Base-by-base conservation (phyloP, 2,329 filamentous ascomycete genomes). In the Whalleya microplaca region DNA sequence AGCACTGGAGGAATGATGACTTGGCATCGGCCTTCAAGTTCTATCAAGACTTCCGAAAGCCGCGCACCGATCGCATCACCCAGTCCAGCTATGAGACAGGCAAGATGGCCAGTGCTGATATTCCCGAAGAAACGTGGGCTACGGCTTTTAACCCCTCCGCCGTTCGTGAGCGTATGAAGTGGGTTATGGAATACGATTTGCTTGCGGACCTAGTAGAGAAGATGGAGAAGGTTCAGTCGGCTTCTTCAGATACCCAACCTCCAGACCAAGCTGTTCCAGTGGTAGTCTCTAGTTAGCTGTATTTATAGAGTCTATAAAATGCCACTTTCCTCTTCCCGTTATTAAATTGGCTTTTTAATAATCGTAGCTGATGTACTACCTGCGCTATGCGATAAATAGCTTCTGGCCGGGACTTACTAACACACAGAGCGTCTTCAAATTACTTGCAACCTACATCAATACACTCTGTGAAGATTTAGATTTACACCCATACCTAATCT, bases 181-280 rank as follows among this genome's bases (percentile, higher is more conserved):
- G 71, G 70, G 68, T 72, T 40, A 73, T 72, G 71, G 71, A 72
- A 52, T 72, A 70, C 43, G 68, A 72, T 58, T 61, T 73, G 8
- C 52, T 73, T 42, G 68, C 64, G 14, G 69, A 73, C 41, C 54
- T 73, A 51, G 48, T 49, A 14, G 37, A 8, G 2, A 42, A 43
- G 40, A 3, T 51, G 7, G 32, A 42, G 37, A 21, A 10, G 12
- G 45, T 14, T n/a, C 45, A 47, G 14, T 2, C 45, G 21, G 29
- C 21, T 21, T 47, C 45, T 21, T 27, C 45, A 27, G 12, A 21
- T 9, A 23, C 21, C 21, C 12, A 23, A 23, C 10, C 3, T 47
- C 9, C 23, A 27, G 9, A 4, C 9, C 23, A 4, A 27, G 9
- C 4, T 27, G 23, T 27, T 27, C 23, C 23, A 4, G 23, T 27